Evolutionary conservation across 1,139 yeast genomes (phyloP).

Genomic region (Chernovozyma aurita): DNA sequence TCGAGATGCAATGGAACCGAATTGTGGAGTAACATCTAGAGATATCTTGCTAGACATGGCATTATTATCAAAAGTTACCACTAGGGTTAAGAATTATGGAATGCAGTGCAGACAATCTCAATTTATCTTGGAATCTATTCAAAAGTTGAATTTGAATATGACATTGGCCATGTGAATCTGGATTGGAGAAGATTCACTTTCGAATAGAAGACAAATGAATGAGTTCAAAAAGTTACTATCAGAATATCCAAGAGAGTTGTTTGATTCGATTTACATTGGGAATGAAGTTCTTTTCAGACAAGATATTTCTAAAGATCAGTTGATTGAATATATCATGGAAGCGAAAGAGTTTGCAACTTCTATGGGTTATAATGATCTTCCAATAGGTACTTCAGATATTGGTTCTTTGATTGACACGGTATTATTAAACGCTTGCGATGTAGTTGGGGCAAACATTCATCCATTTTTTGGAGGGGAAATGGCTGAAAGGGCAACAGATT

Average conservation of each 20-base stretch:
- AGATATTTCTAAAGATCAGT: constrained; percentile 36
- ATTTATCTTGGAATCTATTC: constrained; percentile 49
- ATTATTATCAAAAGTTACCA: constrained; percentile 52
- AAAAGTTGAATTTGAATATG: constrained; percentile 46
- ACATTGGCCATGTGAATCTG: constrained; percentile 62
- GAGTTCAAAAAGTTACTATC: constrained; percentile 39
- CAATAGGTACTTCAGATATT: constrained; percentile 55
- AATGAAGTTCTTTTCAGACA: constrained; percentile 59
- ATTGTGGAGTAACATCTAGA: constrained; percentile 45
- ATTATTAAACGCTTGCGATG: constrained; percentile 41
- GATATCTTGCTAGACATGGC: constrained; percentile 56
- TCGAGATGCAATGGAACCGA: constrained; percentile 42
- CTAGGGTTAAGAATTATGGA: constrained; percentile 55
- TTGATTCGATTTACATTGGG: constrained; percentile 56
- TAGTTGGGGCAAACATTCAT: constrained; percentile 62
- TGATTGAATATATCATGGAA: constrained; percentile 40
- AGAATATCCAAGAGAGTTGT: constrained; percentile 40
- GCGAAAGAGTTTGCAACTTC: constrained; percentile 33
- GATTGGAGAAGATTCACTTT: constrained; percentile 44
- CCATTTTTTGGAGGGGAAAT: constrained; percentile 64
- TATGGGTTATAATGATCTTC: constrained; percentile 32
- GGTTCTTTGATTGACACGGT: constrained; percentile 39
- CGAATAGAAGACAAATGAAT: constrained; percentile 39
- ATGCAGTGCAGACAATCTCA: constrained; percentile 60
- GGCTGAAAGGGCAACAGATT: constrained; percentile 45